Conservation (phyloP, 129 eudicot species). For the Deinandra increscens region DNA sequence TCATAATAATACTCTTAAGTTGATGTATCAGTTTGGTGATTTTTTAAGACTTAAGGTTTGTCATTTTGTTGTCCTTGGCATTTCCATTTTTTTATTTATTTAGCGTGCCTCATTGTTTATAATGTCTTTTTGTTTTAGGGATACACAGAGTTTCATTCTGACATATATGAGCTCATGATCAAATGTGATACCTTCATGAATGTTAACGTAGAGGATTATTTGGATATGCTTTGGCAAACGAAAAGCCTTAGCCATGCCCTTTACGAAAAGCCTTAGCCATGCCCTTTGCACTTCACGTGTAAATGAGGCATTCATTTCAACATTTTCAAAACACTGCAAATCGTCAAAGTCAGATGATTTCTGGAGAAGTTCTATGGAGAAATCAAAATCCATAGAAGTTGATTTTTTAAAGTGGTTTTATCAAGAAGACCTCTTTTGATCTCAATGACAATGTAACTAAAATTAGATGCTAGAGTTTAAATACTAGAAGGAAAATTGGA, state of each 20-base stretch:
- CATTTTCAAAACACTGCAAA: constrained; percentile 47
- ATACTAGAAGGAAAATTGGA: too few relatives aligned
- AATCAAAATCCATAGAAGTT: constrained; percentile 45
- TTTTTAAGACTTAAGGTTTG: constrained; percentile 71
- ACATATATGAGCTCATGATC: constrained; percentile 51
- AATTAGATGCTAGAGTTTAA: too few relatives aligned
- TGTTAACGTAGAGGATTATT: constrained; percentile 38
- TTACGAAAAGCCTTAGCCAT: too few relatives aligned
- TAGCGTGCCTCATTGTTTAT: constrained; percentile 17
- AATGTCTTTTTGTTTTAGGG: constrained; percentile 52
- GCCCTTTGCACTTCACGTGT: constrained; percentile 74
- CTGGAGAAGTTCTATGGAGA: constrained; percentile 62
- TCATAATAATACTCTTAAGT: constrained; percentile 36
- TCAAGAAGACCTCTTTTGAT: constrained; percentile 52
- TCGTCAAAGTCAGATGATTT: constrained; percentile 41
- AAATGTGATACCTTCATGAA: constrained; percentile 44
- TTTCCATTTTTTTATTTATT: neutral
- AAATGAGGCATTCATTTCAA: constrained; percentile 42
- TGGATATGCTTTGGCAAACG: constrained; percentile 63
- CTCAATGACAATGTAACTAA: constrained; percentile 62
- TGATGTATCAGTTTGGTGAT: constrained; percentile 65
- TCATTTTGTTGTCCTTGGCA: constrained; percentile 14
- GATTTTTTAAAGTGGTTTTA: constrained; percentile 56
- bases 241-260: constrained; percentile 78
- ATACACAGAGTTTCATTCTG: constrained; percentile 49